Evolutionary conservation across 2,329 filamentous ascomycete species (phyloP), one percentile per base, ranked within the genome.

Genomic region (Ceratocystis huliohia): DNA sequence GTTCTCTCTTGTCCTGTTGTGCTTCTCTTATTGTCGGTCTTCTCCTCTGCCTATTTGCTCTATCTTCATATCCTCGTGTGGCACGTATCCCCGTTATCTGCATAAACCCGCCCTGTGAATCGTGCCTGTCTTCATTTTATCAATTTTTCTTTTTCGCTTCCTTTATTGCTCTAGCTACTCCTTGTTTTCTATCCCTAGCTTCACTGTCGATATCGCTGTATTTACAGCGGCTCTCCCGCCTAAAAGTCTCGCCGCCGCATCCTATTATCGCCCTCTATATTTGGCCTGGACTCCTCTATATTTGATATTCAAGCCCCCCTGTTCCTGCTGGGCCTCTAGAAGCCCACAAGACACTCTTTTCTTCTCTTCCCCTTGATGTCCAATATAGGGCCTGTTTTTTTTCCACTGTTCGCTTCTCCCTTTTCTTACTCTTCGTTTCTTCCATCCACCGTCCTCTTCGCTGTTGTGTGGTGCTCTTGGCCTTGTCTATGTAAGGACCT

Each of bases 21-120:
- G 37, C 13, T 13, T 41, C 37, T 41, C 37, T 41, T 41, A 41
- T 41, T 41, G 37, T 13, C 37, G 37, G 37, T 41, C 37, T 15
- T 15, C 7, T 63, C 28, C 20, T 48, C 48, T 53, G 28, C 46
- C 61, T 30, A 44, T 33, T 41, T 8, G n/a, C 41, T 63, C 22
- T 25, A 33, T 37, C 53, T 59, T 59, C 53, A 59, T 59, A 30
- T 59, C 53, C 53, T 59, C 48, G 48, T 37, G 25, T 59, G 53
- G n/a, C 28, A 17, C 28, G 3, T n/a, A 17, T 59, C 53, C 28
- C 6, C 53, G 53, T 7, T 59, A 53, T 15, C 22, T 53, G 48
- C 48, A 53, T 53, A 53, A 53, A 17, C 28, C 53, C 53, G 7
- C 33, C 17, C 2, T 37, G 33, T 59, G 13, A 17, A 30, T 37